Conservation (phyloP, 148 eudicot genomes). For the Rhododendron simsii region DNA sequence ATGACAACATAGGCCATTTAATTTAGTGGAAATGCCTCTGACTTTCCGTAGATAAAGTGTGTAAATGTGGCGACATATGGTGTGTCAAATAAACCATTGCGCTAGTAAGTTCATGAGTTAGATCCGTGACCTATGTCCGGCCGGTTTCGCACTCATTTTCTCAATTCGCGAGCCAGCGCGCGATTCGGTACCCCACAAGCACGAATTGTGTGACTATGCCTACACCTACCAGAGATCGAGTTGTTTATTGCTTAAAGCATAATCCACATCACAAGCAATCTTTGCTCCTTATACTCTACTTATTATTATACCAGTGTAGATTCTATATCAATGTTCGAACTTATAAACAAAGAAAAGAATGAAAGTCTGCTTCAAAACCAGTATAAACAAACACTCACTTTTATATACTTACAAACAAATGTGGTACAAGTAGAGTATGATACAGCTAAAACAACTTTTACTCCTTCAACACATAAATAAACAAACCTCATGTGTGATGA, state of each 20-base stretch:
- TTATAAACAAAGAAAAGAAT: background rate
- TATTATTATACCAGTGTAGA: background rate
- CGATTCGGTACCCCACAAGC: background rate
- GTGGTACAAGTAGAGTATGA: slow-evolving; percentile 11
- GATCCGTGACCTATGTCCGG: background rate
- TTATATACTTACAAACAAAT: slow-evolving; percentile 27
- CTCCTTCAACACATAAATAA: slow-evolving; percentile 17
- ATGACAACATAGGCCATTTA: background rate
- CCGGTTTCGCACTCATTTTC: background rate
- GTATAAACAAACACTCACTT: slow-evolving; percentile 18
- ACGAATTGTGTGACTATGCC: background rate
- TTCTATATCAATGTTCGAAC: background rate
- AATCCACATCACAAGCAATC: slow-evolving; percentile 26
- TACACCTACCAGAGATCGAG: slow-evolving; percentile 9
- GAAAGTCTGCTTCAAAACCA: background rate
- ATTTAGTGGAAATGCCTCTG: background rate
- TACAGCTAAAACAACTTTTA: slow-evolving; percentile 25
- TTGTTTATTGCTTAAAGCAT: slow-evolving; percentile 31
- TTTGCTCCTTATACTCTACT: slow-evolving; percentile 8
- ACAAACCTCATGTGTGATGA: slow-evolving; percentile 23
- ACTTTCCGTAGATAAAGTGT: background rate
- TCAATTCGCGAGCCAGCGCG: background rate
- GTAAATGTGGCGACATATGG: background rate
- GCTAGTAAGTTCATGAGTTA: background rate
- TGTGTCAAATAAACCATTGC: background rate